Percentiles rank a stretch among this genome's conserved stretches.
Conservation (phyloP, 169 alveolate species). For the Plasmodium gallinaceum region DNA sequence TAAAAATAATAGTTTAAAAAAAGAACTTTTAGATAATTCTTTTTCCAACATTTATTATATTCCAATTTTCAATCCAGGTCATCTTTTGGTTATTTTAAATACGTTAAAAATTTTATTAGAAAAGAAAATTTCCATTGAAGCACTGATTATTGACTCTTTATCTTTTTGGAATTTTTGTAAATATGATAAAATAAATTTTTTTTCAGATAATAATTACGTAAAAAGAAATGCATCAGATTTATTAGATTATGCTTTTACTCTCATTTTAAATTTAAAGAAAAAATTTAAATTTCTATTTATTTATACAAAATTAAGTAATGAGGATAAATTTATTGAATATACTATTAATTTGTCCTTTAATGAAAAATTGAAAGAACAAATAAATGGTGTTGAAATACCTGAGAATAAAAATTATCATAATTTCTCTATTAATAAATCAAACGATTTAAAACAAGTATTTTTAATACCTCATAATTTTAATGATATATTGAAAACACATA, state of each 20-base stretch:
- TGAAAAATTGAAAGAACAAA: not conserved
- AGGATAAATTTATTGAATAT: conserved; percentile 62
- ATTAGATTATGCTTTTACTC: conserved; percentile 71
- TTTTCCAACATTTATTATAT: conserved; percentile 62
- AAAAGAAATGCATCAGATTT: conserved; percentile 57
- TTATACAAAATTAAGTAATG: conserved; percentile 52
- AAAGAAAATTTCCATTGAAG: conserved; percentile 30
- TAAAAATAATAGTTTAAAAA: conserved; percentile 19
- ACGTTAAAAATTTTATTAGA: conserved; percentile 69
- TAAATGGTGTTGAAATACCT: not conserved
- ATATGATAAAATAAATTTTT: conserved; percentile 75
- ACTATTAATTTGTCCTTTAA: conserved; percentile 43
- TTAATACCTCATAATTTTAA: conserved; percentile 68
- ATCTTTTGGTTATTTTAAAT: conserved; percentile 49
- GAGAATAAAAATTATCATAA: conserved; percentile 7
- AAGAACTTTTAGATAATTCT: conserved; percentile 32
- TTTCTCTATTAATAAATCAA: conserved; percentile 10
- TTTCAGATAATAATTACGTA: conserved; percentile 66
- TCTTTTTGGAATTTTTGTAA: conserved; percentile 71
- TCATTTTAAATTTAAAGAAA: conserved; percentile 71
- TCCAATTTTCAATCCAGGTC: conserved; percentile 75
- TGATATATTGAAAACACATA: conserved; percentile 69
- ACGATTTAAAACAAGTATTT: conserved; percentile 33
- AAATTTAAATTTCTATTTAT: conserved; percentile 54
- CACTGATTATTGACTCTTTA: conserved; percentile 67